Conservation (phyloP, 1,139 yeast species). For the Scheffersomyces titani region DNA sequence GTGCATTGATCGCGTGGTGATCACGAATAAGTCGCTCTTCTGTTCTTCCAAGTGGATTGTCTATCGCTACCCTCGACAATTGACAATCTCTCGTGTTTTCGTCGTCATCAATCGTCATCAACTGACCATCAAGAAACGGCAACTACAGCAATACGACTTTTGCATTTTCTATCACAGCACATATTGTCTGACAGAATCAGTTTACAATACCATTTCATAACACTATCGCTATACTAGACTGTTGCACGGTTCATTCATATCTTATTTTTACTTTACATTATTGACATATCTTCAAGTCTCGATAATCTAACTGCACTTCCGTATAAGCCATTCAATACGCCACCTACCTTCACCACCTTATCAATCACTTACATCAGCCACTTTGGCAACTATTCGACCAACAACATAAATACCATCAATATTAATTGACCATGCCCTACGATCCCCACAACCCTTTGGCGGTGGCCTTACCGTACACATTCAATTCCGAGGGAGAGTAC, state of each 20-base stretch:
- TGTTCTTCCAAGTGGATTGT: not conserved
- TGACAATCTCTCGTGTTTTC: not conserved
- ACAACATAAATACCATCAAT: no score
- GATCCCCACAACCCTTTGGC: constrained; percentile 39
- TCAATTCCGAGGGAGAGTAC: constrained; percentile 32
- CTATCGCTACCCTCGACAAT: not conserved
- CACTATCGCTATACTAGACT: not conserved
- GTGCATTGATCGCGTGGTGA: not conserved
- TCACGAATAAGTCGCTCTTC: not conserved
- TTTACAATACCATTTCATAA: not conserved
- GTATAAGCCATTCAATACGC: no score
- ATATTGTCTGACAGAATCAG: not conserved
- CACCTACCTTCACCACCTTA: no score
- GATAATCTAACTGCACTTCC: no score
- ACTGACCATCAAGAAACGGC: not conserved
- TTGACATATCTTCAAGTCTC: no score
- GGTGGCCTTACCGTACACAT: constrained; percentile 39
- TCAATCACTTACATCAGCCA: not conserved
- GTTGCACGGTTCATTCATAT: no score
- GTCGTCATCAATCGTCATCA: not conserved
- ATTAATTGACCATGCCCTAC: constrained; percentile 11
- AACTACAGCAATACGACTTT: not conserved
- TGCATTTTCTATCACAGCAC: no score
- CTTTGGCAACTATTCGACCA: no score
- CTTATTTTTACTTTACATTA: no score